Percentiles rank a stretch among this genome's conserved stretches.
Evolutionary conservation across 192 early-diverging fungal species (phyloP).

Genomic region (Coemansia sp.): DNA sequence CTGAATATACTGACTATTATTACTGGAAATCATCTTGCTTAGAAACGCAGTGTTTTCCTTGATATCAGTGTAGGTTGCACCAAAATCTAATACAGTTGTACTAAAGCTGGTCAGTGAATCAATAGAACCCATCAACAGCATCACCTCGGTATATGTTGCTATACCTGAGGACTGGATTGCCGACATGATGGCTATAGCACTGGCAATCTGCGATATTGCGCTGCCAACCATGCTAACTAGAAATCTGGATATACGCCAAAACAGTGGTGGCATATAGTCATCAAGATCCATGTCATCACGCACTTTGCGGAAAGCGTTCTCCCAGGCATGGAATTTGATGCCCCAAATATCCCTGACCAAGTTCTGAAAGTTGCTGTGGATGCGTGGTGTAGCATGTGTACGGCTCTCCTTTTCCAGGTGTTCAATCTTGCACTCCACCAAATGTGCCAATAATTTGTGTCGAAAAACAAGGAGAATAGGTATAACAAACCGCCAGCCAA

Average conservation of each 20-base stretch:
- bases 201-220: slow-evolving; percentile 56
- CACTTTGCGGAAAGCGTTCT: slow-evolving; percentile 25
- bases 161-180: slow-evolving; percentile 44
- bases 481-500: slow-evolving; percentile 35
- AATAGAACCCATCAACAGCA: slow-evolving; percentile 24
- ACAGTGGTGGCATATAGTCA: slow-evolving; percentile 15
- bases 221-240: slow-evolving; percentile 26
- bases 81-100: neutral
- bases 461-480: slow-evolving; percentile 18
- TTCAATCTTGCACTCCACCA: neutral
- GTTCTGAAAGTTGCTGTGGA: slow-evolving; percentile 2
- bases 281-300: slow-evolving; percentile 8
- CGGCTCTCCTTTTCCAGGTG: neutral
- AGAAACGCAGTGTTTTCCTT: slow-evolving; percentile 4
- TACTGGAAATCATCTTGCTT: slow-evolving; percentile 6
- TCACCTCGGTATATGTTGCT: slow-evolving; percentile 13
- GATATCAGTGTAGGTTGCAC: neutral
- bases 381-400: neutral
- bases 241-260: slow-evolving; percentile 20
- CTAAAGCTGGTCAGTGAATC: slow-evolving; percentile 21
- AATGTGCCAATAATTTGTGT: slow-evolving; percentile 10
- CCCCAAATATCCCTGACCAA: slow-evolving; percentile 56
- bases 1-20: neutral
- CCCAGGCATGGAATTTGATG: slow-evolving; percentile 70
- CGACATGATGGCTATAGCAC: slow-evolving; percentile 58